Base-by-base conservation (phyloP, 2,329 filamentous ascomycete genomes). In the Penicillium corylophilum region DNA sequence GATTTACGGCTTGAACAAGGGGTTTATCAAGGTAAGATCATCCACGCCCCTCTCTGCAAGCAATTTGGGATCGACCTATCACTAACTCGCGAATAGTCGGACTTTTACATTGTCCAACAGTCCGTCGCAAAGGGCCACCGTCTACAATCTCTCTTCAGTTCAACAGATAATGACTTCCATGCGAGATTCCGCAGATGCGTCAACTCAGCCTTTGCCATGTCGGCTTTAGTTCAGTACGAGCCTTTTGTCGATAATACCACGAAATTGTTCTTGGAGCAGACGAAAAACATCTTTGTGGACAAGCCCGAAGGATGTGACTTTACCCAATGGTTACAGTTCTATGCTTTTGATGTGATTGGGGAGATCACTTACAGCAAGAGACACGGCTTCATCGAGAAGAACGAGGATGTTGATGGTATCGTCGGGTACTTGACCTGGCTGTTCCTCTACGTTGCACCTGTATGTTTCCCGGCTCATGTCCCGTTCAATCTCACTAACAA, bases 1-100 rank as follows among this genome's bases (percentile, higher is more conserved):
- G n/a, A 92, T 94, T 40, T 95, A 94, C 67, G 89, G 89, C 0
- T 71, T 93, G 39, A 93, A 92, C 68, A 92, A 92, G 70, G 88
- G 88, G 0, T 88, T 90, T 60, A 74, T 82, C 43, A 94, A 94
- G 82, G 88, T 88, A 40, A 16, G 18, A 6, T 4, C 2, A 18
- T 33, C 6, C 6, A 23, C 13, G n/a, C n/a, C n/a, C 26, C 26
- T 10, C 4, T 28, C 15, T 13, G 29, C 24, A 38, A 20, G n/a
- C 23, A 28, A 22, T 13, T 10, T 36, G 13, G 2, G 24, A 12
- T 38, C 2, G 12, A 5, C 3, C 9, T 9, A 18, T 1, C 46
- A 15, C 39, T 58, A 15, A 58, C 18, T n/a, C 1, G 24, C 4
- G 3, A 31, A 16, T 10, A 58, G 56, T 58, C 56, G 13, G 56